These are phyloP conservation scores for Exophiala xenobiotica DNA, from an alignment of 2,329 filamentous ascomycete species.

Conservation along the genomic window DNA sequence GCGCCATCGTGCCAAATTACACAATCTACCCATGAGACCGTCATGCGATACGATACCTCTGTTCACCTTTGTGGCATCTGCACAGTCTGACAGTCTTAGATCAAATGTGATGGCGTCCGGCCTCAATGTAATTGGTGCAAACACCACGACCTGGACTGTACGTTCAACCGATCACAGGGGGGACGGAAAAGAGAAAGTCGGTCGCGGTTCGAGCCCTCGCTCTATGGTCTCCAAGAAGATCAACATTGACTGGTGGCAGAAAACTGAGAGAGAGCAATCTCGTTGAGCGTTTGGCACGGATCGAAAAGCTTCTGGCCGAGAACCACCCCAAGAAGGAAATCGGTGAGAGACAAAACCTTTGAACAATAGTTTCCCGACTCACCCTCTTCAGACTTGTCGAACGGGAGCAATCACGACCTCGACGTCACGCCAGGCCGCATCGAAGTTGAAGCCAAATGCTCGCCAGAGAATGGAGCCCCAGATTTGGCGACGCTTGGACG, in stretches of 20 bases:
- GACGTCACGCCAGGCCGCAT: too few species aligned
- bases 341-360: too few species aligned
- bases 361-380: too few species aligned
- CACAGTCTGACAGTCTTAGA: constrained; percentile 36
- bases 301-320: constrained; percentile 41
- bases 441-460: constrained; percentile 33
- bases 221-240: too few species aligned
- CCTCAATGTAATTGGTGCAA: constrained; percentile 16
- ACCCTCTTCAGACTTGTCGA: too few species aligned
- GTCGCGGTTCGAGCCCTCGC: neutral
- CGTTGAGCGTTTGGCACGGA: constrained; percentile 42
- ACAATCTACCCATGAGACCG: too few species aligned
- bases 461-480: neutral
- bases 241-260: constrained; percentile 7
- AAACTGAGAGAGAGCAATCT: constrained; percentile 34
- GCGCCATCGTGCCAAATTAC: too few species aligned
- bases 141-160: constrained; percentile 40
- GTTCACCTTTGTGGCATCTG: too few species aligned
- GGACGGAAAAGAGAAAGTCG: constrained; percentile 29
- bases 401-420: too few species aligned
- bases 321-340: constrained; percentile 28
- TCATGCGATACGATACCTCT: too few species aligned
- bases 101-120: constrained; percentile 45
- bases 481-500: constrained; percentile 6
- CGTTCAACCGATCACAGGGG: constrained; percentile 41